A percentile compares a stretch with the other conserved stretches of the same genome.
Evolutionary conservation across 306 rosid species (phyloP).

Genomic region (Malus fusca): DNA sequence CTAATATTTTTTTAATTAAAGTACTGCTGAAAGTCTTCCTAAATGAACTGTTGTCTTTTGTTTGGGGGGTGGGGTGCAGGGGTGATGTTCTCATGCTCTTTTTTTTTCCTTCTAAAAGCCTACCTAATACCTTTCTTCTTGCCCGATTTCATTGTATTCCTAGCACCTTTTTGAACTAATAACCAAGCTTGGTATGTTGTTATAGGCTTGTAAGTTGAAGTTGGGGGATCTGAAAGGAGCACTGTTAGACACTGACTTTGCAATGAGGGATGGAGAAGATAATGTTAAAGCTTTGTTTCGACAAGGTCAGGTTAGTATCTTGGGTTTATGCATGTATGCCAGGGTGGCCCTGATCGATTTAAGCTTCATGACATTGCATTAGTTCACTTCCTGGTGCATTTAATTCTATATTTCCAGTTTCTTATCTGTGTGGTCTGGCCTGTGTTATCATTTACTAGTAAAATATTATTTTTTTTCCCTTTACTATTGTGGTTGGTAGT

Average conservation of each 20-base stretch:
- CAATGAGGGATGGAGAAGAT: conserved; percentile 81
- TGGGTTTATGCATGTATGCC: background rate
- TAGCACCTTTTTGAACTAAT: background rate
- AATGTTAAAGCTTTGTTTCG: conserved; percentile 94
- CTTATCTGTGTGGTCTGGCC: background rate
- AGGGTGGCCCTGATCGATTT: background rate
- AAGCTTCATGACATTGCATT: background rate
- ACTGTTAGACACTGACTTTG: conserved; percentile 81
- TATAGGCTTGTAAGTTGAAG: conserved; percentile 87
- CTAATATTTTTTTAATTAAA: background rate
- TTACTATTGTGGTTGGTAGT: conserved; percentile 1
- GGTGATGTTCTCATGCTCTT: background rate
- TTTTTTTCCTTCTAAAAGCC: background rate
- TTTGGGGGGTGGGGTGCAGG: background rate
- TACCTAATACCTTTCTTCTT: background rate
- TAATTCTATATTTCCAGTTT: background rate
- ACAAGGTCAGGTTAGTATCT: conserved; percentile 85
- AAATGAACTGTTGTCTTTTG: background rate
- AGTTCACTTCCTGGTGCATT: background rate
- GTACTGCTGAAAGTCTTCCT: background rate
- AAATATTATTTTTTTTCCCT: background rate
- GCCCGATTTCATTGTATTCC: background rate
- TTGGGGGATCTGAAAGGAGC: conserved; percentile 90
- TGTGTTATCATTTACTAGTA: background rate
- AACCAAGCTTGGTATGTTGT: background rate